A percentile compares a stretch with the other conserved stretches of the same genome.
phyloP scores from a whole-genome alignment of 108 stramenopile species.

The Nannochloropsis gaditana region DNA sequence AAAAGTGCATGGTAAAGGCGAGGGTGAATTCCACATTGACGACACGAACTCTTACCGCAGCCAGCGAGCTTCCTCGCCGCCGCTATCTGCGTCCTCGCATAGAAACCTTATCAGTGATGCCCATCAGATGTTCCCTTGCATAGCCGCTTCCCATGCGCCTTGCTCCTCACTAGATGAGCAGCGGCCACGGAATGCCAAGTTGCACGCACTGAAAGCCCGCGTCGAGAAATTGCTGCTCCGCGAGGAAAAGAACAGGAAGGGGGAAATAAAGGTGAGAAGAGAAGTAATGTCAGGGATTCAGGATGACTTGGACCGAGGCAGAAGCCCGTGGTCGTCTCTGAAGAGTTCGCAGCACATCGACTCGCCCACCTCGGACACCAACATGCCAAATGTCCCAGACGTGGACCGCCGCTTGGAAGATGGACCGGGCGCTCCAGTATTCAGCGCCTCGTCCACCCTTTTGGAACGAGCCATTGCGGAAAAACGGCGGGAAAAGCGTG shows the following conservation, averaged over 20 bases:
- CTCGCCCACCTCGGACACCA: too few species aligned
- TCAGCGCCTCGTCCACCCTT: background rate
- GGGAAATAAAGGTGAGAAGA: background rate
- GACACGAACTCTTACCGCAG: background rate
- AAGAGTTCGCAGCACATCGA: too few species aligned
- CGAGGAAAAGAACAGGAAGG: background rate
- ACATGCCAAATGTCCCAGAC: too few species aligned
- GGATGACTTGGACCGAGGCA: too few species aligned
- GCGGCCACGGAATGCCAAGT: background rate
- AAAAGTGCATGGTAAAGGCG: background rate
- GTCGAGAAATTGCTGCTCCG: slow-evolving; percentile 12
- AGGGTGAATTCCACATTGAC: background rate
- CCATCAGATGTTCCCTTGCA: too few species aligned
- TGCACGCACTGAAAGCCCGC: background rate
- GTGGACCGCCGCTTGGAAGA: too few species aligned
- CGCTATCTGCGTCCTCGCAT: background rate
- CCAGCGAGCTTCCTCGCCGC: background rate
- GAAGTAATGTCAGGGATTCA: too few species aligned
- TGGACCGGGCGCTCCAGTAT: too few species aligned
- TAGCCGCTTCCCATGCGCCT: too few species aligned
- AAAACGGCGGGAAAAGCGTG: background rate
- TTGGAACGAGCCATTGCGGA: background rate
- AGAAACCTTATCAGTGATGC: too few species aligned
- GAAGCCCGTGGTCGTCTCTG: too few species aligned
- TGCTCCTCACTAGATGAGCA: background rate